Conservation (phyloP, 169 alveolate species). For the Eimeria necatrix region DNA sequence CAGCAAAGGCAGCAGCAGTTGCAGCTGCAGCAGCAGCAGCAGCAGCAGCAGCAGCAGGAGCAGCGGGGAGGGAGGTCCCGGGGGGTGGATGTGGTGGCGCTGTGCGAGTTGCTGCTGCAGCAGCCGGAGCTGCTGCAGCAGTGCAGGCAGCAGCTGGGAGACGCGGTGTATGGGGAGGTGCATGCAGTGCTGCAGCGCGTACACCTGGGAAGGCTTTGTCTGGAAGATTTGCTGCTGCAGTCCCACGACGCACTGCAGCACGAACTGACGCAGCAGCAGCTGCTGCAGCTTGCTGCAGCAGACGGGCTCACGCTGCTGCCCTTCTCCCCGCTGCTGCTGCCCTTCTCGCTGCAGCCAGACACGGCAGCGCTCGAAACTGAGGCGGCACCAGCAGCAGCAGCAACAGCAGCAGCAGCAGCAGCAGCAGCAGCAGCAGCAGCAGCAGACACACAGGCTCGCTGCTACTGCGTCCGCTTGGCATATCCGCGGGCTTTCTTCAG, state of each 20-base stretch:
- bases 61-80: neutral
- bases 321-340: constrained; percentile 23
- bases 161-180: constrained; percentile 68
- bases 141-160: neutral
- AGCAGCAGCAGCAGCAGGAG: neutral
- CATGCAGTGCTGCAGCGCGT: constrained; percentile 56
- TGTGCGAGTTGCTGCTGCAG: neutral
- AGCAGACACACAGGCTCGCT: neutral
- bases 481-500: neutral
- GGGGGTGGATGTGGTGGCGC: neutral
- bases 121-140: neutral
- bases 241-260: neutral
- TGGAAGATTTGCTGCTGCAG: constrained; percentile 18
- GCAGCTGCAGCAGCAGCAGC: neutral
- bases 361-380: neutral
- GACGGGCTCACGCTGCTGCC: constrained; percentile 49
- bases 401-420: neutral
- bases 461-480: constrained; percentile 4
- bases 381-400: neutral
- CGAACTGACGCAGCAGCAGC: constrained; percentile 8
- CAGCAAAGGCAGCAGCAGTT: neutral
- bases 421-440: neutral
- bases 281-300: neutral
- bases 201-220: constrained; percentile 5
- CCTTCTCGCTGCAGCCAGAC: neutral